Conservation (phyloP, 495 filamentous ascomycete species). For the Amphirosellinia nigrospora region DNA sequence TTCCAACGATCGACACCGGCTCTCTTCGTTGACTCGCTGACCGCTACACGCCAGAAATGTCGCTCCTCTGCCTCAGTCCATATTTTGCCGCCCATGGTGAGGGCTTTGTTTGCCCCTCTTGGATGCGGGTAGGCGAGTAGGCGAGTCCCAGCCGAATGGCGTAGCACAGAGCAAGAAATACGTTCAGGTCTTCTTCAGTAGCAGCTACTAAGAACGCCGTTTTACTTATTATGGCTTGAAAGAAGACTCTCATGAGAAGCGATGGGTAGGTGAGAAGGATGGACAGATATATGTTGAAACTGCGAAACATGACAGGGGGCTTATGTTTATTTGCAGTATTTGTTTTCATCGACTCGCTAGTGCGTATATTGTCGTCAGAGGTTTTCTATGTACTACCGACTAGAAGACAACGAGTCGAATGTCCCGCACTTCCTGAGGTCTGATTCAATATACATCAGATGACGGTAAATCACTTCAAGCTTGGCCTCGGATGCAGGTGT, state of each 20-base stretch:
- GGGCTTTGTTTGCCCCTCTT: not conserved
- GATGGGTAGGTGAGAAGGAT: not conserved
- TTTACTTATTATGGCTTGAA: not conserved
- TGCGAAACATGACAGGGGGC: not conserved
- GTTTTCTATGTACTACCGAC: not conserved
- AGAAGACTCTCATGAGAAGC: not conserved
- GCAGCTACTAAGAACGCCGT: not conserved
- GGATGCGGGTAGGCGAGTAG: not conserved
- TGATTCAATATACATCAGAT: not conserved
- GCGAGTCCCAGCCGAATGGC: not conserved
- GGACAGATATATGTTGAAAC: not conserved
- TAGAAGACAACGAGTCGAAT: not conserved
- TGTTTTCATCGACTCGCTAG: not conserved
- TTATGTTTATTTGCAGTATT: not conserved
- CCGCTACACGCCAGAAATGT: conserved; percentile 47
- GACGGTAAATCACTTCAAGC: not conserved
- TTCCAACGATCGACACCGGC: conserved; percentile 35
- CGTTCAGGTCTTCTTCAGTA: not conserved
- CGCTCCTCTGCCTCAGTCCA: conserved; percentile 49
- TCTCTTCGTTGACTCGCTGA: conserved; percentile 47
- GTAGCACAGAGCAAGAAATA: not conserved
- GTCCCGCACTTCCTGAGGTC: not conserved
- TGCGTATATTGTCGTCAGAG: not conserved
- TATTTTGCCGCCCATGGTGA: conserved; percentile 47
- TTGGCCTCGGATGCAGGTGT: no score